Conservation (phyloP, 1,284 basidiomycete genomes). For the Mrakiaceae sp. region DNA sequence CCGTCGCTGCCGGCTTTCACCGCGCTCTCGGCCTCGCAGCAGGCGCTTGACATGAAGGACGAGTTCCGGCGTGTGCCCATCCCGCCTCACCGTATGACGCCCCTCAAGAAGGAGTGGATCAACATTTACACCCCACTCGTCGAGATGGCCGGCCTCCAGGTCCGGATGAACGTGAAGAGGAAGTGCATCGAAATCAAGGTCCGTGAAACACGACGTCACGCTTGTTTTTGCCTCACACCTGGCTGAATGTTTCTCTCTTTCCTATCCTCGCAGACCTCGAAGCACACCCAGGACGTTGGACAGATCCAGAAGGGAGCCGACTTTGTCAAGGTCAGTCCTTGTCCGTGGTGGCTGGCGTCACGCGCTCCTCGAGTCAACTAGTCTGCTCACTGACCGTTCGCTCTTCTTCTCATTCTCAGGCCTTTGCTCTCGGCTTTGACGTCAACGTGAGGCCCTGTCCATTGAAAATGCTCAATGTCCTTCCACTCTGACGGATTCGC, state of each 20-base stretch:
- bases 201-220: slow-evolving; percentile 28
- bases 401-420: slow-evolving; percentile 26
- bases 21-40: slow-evolving; percentile 49
- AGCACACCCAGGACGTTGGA: slow-evolving; percentile 81
- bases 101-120: slow-evolving; percentile 93
- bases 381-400: too few relatives aligned
- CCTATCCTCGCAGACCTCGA: slow-evolving; percentile 59
- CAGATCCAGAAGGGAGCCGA: slow-evolving; percentile 96
- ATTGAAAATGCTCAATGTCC: background rate
- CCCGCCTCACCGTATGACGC: slow-evolving; percentile 94
- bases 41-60: slow-evolving; percentile 50
- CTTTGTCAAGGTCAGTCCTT: slow-evolving; percentile 56
- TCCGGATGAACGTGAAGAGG: slow-evolving; percentile 88
- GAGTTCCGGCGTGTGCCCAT: slow-evolving; percentile 76
- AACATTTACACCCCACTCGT: slow-evolving; percentile 93
- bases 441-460: slow-evolving; percentile 53
- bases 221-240: background rate
- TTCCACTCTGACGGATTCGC: background rate
- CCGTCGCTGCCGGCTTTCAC: slow-evolving; percentile 46
- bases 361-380: too few relatives aligned
- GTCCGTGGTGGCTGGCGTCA: too few relatives aligned
- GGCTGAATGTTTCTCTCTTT: background rate
- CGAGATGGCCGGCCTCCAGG: slow-evolving; percentile 86
- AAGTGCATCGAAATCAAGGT: slow-evolving; percentile 86
- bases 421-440: slow-evolving; percentile 87